Evolutionary conservation across 768 basidiomycete genomes (phyloP).

Genomic region (Mycena pura): DNA sequence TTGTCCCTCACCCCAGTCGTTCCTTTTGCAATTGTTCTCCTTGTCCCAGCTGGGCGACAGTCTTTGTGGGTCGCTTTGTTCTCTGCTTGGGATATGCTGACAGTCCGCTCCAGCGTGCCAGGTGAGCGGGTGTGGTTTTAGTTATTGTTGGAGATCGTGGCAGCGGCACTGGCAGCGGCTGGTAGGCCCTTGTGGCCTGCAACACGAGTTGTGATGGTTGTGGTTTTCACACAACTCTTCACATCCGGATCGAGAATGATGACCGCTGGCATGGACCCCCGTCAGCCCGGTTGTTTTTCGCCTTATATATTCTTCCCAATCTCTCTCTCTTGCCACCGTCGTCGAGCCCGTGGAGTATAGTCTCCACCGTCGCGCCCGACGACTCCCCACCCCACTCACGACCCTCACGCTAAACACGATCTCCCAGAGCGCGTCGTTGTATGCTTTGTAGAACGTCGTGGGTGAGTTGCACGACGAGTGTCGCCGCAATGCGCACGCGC

Average conservation of each 20-base stretch:
- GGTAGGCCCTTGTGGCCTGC: constrained; percentile 16
- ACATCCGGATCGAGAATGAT: constrained; percentile 31
- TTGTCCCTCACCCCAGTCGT: constrained; percentile 38
- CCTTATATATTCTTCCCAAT: constrained; percentile 28
- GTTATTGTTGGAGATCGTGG: constrained; percentile 19
- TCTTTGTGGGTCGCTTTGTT: constrained; percentile 18
- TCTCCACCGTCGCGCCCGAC: constrained; percentile 36
- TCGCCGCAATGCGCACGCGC: too few species aligned
- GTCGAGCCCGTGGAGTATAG: constrained; percentile 42
- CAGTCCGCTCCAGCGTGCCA: not conserved
- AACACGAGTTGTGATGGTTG: constrained; percentile 24
- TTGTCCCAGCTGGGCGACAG: not conserved
- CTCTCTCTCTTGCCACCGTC: constrained; percentile 36
- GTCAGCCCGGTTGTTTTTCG: constrained; percentile 8
- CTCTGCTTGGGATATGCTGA: not conserved
- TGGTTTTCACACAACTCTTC: constrained; percentile 18
- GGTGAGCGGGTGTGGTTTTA: constrained; percentile 4
- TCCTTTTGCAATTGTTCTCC: constrained; percentile 23
- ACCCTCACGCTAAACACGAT: constrained; percentile 52
- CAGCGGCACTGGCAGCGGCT: constrained; percentile 18
- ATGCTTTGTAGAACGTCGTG: constrained; percentile 45
- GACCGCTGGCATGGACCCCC: constrained; percentile 29
- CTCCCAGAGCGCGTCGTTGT: constrained; percentile 41
- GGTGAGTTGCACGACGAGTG: constrained; percentile 50
- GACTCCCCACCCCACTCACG: constrained; percentile 45